phyloP scores from a whole-genome alignment of 345 rosid species.

The Camelina hispida region DNA sequence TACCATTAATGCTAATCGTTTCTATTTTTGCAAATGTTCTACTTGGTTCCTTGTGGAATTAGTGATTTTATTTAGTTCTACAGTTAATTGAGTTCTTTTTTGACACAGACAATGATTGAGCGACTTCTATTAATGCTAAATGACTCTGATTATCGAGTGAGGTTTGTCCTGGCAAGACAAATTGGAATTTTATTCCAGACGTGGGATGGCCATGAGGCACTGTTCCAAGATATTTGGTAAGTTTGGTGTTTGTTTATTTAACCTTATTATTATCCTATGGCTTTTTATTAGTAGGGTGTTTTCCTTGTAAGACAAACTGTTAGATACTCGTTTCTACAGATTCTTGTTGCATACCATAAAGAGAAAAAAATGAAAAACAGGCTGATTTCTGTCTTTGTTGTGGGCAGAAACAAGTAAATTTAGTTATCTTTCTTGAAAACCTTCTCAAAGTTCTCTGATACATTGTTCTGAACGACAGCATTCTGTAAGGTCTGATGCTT shows the following conservation, averaged over 20 bases:
- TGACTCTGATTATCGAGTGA: slow-evolving; percentile 91
- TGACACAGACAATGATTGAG: slow-evolving; percentile 77
- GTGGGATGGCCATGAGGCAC: slow-evolving; percentile 96
- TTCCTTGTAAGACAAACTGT: slow-evolving; percentile 26
- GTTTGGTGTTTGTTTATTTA: slow-evolving; percentile 45
- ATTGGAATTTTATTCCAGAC: slow-evolving; percentile 92
- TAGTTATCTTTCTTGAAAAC: background rate
- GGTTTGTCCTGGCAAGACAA: slow-evolving; percentile 64
- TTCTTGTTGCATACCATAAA: slow-evolving; percentile 8
- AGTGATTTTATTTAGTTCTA: slow-evolving; percentile 18
- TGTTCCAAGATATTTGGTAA: slow-evolving; percentile 89
- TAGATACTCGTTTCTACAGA: slow-evolving; percentile 16
- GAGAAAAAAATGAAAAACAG: background rate
- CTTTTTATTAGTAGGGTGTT: slow-evolving; percentile 18
- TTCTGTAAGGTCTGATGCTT: slow-evolving; percentile 27
- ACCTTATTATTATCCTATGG: background rate
- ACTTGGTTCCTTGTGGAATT: slow-evolving; percentile 24
- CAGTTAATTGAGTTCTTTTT: slow-evolving; percentile 22
- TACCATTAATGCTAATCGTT: slow-evolving; percentile 22
- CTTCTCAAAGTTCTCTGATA: slow-evolving; percentile 22
- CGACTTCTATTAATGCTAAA: slow-evolving; percentile 66
- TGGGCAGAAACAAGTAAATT: slow-evolving; percentile 4
- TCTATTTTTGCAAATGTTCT: slow-evolving; percentile 12
- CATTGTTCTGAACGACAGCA: slow-evolving; percentile 1
- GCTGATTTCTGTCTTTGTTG: slow-evolving; percentile 25